phyloP scores from a whole-genome alignment of 208 protist species.

The Trypanosoma lewisi region DNA sequence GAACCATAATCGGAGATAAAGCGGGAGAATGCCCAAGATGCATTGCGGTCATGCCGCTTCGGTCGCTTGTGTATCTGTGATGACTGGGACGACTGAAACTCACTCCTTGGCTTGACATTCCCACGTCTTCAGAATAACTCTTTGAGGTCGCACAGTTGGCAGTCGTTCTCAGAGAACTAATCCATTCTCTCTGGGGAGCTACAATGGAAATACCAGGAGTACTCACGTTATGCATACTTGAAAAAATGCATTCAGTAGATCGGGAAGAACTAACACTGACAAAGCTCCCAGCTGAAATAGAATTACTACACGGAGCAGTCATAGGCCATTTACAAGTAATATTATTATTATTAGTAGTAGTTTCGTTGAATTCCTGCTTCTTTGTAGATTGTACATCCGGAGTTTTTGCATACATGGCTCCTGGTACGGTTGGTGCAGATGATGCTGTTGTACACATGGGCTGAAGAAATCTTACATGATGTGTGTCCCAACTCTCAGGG shows the following conservation, averaged over 20 bases:
- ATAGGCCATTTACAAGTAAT: background rate
- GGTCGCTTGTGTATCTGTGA: conserved; percentile 7
- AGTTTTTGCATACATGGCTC: too few relatives aligned
- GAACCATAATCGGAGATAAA: conserved; percentile 4
- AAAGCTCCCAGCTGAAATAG: conserved; percentile 12
- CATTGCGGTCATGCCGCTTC: conserved; percentile 7
- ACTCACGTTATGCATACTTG: conserved; percentile 1
- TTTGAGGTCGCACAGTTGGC: conserved; percentile 2
- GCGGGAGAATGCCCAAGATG: background rate
- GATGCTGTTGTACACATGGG: too few relatives aligned
- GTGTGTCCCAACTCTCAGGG: background rate
- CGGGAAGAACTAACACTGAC: conserved; percentile 21
- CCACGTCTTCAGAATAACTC: conserved; percentile 14
- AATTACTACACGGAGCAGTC: background rate
- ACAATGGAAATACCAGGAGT: conserved; percentile 1
- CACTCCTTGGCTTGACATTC: conserved; percentile 23
- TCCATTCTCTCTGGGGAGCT: conserved; percentile 8
- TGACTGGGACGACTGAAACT: conserved; percentile 20
- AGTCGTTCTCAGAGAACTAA: background rate
- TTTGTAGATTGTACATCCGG: background rate
- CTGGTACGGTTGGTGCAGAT: too few relatives aligned
- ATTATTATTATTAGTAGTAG: background rate
- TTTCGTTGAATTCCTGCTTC: background rate
- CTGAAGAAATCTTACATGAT: too few relatives aligned
- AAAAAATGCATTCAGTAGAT: conserved; percentile 17